Evolutionary conservation across 208 protist species (phyloP).

Genomic region (Naegleria fowleri): DNA sequence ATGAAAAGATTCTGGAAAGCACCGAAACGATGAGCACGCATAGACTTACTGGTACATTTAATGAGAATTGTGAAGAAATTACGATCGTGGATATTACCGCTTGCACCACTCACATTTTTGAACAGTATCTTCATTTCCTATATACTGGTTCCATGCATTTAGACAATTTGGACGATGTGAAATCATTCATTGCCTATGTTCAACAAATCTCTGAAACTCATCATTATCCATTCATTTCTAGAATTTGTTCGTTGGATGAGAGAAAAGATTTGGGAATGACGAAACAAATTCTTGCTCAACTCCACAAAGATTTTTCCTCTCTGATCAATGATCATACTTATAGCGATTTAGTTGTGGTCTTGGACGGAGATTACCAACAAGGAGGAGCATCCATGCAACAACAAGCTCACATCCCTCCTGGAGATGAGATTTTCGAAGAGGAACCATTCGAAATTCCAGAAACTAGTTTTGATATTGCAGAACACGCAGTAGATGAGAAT

Average conservation of each 20-base stretch:
- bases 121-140: neutral
- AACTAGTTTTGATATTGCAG: neutral
- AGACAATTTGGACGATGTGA: neutral
- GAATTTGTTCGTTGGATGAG: neutral
- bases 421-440: neutral
- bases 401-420: no score
- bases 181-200: neutral
- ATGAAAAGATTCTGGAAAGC: neutral
- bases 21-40: neutral
- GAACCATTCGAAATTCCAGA: neutral
- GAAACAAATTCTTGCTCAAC: neutral
- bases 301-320: neutral
- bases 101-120: neutral
- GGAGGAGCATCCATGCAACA: no score
- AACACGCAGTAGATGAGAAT: no score
- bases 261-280: neutral
- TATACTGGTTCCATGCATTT: neutral
- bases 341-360: neutral
- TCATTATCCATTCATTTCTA: neutral
- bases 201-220: neutral
- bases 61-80: neutral
- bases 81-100: neutral
- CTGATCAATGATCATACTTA: neutral
- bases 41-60: neutral
- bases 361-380: neutral